Conservation (phyloP, 1,284 basidiomycete species). For the Cryptococcus sp. region DNA sequence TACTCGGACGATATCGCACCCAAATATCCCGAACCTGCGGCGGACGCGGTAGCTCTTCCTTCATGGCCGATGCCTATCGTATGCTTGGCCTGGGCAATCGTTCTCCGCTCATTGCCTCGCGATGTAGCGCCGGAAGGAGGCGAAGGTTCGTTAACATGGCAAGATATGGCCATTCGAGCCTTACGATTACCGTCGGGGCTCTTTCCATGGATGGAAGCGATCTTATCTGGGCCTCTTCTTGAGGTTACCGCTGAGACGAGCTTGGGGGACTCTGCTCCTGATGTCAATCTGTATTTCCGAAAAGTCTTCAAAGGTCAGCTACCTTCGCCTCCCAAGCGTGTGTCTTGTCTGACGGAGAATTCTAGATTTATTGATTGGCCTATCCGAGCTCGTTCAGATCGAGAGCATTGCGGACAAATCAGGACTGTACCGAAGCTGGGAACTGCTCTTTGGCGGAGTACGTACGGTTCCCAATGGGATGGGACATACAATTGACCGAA, state of each 20-base stretch:
- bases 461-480: neutral
- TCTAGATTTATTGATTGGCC: constrained; percentile 43
- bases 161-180: constrained; percentile 36
- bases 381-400: constrained; percentile 38
- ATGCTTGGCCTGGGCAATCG: constrained; percentile 47
- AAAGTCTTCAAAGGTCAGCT: constrained; percentile 44
- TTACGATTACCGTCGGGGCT: constrained; percentile 34
- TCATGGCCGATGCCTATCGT: constrained; percentile 43
- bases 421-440: constrained; percentile 41
- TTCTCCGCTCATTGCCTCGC: constrained; percentile 33
- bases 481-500: neutral
- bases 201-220: constrained; percentile 43
- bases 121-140: constrained; percentile 26
- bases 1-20: constrained; percentile 31
- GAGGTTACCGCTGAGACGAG: constrained; percentile 15
- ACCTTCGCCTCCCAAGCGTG: neutral
- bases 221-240: constrained; percentile 42
- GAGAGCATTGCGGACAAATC: constrained; percentile 34
- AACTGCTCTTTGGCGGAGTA: constrained; percentile 36
- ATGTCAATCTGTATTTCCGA: constrained; percentile 26
- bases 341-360: neutral
- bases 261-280: neutral
- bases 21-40: constrained; percentile 14
- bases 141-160: constrained; percentile 24
- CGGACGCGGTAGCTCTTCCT: constrained; percentile 18